Evolutionary conservation across 202 grass and related monocot genomes (phyloP), one percentile per base, ranked within the genome.

Genomic region (Brachypodium distachyon): DNA sequence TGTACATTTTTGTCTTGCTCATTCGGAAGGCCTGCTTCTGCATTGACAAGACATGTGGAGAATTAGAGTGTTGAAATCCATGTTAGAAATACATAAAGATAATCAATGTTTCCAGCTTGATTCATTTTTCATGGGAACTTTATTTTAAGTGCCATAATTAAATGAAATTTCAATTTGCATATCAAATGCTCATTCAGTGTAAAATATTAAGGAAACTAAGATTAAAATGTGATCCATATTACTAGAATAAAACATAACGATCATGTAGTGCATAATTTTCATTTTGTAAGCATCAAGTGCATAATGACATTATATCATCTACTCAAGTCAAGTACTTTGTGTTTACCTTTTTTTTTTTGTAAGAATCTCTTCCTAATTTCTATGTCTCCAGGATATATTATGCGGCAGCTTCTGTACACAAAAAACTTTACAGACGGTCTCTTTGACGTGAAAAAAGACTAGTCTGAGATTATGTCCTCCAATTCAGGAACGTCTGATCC

Each of bases 381-480:
- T 73, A 71, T 40, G 70, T 78, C 67, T 43, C 26, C 67, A 36
- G 41, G 21, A 75, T 77, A 89, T 82, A 64, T 69, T 70, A 79
- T 53, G 70, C 22, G 52, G 22, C 37, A 85, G 62, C 74, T 74
- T 70, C 66, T 38, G 70, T 76, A 17, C 75, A 72, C 38, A 14
- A 58, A 80, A 75, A 76, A 40, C 33, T 64, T 43, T 38, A 37
- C 31, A 68, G 8, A 42, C 29, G 58, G 43, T 39, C 31, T 44
- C 17, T 74, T 74, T 14, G 23, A 22, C 61, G 54, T 73, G 11
- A 52, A 22, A 46, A 67, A 83, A 71, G 40, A 48, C 77, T 93
- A 93, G 58, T 90, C 87, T 28, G 87, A 90, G 54, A 93, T 74
- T 75, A 90, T 74, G 72, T 87, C 81, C 67, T 90, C 87, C 81